Base-by-base conservation (phyloP, 208 protist species). In the Balamuthia mandrillaris region DNA sequence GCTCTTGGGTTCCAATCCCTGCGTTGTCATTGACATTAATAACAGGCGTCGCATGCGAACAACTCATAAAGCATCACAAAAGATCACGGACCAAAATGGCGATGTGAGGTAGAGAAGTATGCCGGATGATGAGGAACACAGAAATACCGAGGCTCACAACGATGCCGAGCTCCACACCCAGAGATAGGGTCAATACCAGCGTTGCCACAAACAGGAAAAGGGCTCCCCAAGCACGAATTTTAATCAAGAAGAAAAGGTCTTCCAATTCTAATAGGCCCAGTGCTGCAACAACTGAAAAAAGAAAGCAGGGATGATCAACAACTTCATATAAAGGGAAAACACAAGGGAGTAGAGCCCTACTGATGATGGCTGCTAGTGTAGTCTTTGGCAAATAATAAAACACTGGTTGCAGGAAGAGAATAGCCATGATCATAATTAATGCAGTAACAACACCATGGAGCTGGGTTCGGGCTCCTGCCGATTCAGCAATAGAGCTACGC, bases 161-260 rank as follows among this genome's bases (percentile, higher is more conserved):
- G 16, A 90, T 81, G 52, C 86, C 89, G 60, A 87, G 78, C 14
- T 87, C 52, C 24, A 90, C 78, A 51, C 88, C 88, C 14, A 90
- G 35, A 18, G 56, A 14, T 1, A 87, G 65, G 0, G 87, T 89
- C 5, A 70, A 74, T 14, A 74, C 31, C 16, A 89, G 85, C 7
- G 87, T 78, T 10, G 87, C 31, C 7, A 45, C 31, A 37, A 68
- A 83, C 1, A 89, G 18, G 4, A 84, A 3, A 29, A 88, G 31
- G 78, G 78, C 87, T n/a, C 33, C 39, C 66, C 66, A 75, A 39
- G 66, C 66, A 21, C 66, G 1, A 21, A 75, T 45, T 18, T 75
- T 75, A 27, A 75, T 56, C 66, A 75, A 39, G n/a, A 56, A 75
- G 5, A 75, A 56, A 18, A 75, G 47, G 9, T 75, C 66, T 75